phyloP scores from a whole-genome alignment of 202 grass and related monocot species.

The Schoenoplectus triqueter region DNA sequence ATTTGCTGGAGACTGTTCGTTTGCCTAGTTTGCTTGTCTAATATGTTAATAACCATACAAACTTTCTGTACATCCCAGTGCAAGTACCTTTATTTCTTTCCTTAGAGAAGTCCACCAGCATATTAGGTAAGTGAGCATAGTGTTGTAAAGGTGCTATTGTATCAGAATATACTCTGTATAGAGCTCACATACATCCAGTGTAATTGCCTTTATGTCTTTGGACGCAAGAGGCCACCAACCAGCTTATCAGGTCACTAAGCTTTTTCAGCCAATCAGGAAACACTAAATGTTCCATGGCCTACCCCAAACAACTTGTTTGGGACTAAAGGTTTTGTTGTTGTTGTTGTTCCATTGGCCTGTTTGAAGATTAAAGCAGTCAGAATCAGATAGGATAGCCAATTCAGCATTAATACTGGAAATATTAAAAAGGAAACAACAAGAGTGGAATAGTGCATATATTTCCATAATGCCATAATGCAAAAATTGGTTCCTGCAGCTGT shows the following conservation, averaged over 20 bases:
- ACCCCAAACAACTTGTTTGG: too few relatives aligned
- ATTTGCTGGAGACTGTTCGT: constrained; percentile 17
- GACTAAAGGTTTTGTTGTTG: too few relatives aligned
- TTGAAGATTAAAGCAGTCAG: not conserved
- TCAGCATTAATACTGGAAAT: not conserved
- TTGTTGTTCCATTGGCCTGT: not conserved
- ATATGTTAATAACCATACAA: not conserved
- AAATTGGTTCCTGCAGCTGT: not conserved
- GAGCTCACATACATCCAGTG: not conserved
- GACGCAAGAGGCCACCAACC: not conserved
- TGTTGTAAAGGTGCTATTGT: not conserved
- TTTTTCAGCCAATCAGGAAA: not conserved
- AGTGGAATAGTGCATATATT: constrained; percentile 17
- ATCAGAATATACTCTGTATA: not conserved
- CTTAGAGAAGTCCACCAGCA: not conserved
- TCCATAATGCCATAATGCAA: not conserved
- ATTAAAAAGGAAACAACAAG: not conserved
- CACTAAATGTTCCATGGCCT: not conserved
- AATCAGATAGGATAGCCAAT: not conserved
- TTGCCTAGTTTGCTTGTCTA: not conserved
- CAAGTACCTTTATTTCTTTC: not conserved
- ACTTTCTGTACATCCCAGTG: not conserved
- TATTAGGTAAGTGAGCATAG: not conserved
- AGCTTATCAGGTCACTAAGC: not conserved
- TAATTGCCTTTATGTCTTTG: not conserved